Evolutionary conservation across 2,329 filamentous ascomycete genomes (phyloP), one percentile per base, ranked within the genome.

Genomic region (Tetracladium maxilliforme): DNA sequence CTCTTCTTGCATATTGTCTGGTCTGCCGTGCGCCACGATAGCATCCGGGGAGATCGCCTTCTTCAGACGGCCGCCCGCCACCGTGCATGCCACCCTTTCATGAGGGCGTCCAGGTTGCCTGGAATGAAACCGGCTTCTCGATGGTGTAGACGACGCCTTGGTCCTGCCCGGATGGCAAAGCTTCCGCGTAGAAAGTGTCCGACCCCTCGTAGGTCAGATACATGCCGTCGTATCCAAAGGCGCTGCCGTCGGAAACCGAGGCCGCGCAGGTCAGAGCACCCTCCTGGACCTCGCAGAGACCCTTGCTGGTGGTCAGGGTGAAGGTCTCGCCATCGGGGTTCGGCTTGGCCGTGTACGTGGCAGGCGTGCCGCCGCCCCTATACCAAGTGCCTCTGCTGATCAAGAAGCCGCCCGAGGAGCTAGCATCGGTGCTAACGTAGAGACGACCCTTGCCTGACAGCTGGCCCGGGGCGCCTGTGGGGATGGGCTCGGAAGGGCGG

Each of bases 381-480:
- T 75, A 81, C 76, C 75, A 82, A 0, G 62, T 67, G 0, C 76
- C 76, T 7, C 49, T 56, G 28, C 62, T 62, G 41, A 80, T 81
- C 30, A 81, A 58, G 36, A 73, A 81, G n/a, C 76, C 75, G 4
- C 63, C 59, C 11, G 49, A 44, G 4, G 56, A 52, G 14, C 57
- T 40, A 4, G 75, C 70, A 27, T 71, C 61, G 4, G 56, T 52
- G 14, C 57, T 40, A 4, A 75, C 70, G 27, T 71, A 61, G 20
- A 80, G 44, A 35, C 61, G 64, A 1, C 75, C 75, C 16, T 51
- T 59, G 2, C 72, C 72, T n/a, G 52, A 45, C 26, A 52, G 50
- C 16, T 33, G 23, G n/a, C 37, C 44, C 2, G 45, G 48, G 12
- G 44, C 38, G 16, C 44, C 28, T 7, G 28, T 28, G n/a, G n/a